Percentiles rank a stretch among this genome's conserved stretches.
These are phyloP conservation scores for Colletotrichum higginsianum DNA, from an alignment of 2,329 filamentous ascomycete species.

Conservation along the genomic window DNA sequence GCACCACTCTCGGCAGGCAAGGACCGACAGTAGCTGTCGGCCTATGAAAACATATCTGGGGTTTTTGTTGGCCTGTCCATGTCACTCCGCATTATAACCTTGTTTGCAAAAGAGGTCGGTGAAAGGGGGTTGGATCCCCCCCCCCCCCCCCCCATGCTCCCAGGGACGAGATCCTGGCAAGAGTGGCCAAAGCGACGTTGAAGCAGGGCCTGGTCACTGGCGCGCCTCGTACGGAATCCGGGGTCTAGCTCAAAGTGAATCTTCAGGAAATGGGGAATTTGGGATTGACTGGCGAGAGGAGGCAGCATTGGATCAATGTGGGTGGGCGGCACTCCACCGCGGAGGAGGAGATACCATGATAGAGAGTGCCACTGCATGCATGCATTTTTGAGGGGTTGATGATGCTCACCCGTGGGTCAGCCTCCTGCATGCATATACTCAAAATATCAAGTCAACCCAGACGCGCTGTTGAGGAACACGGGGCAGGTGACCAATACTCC, in stretches of 20 bases:
- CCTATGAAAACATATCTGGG: not conserved
- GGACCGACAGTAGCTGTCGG: not conserved
- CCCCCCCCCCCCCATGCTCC: not conserved
- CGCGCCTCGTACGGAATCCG: conserved; percentile 6
- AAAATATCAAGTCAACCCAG: conserved; percentile 1
- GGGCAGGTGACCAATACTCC: conserved; percentile 4
- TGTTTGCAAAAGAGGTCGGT: not conserved
- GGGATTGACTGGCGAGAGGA: not conserved
- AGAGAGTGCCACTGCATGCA: not conserved
- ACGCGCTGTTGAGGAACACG: not conserved
- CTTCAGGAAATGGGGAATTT: conserved; percentile 4
- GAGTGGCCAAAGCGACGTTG: not conserved
- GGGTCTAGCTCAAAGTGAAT: conserved; percentile 2
- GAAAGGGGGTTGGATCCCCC: not conserved
- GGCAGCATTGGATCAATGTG: not conserved
- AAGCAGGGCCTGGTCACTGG: not conserved
- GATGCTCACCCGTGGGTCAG: not conserved
- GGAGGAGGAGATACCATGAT: not conserved
- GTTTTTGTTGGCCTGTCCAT: not conserved
- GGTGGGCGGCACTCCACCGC: not conserved
- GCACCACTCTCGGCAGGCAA: conserved; percentile 2
- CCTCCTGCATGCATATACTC: conserved; percentile 13
- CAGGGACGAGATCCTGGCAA: not conserved
- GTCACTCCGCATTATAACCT: conserved; percentile 23
- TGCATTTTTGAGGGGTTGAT: too few species aligned